Evolutionary conservation across 1,284 basidiomycete genomes (phyloP), one percentile per base, ranked within the genome.

Genomic region (Entoloma clypeatum): DNA sequence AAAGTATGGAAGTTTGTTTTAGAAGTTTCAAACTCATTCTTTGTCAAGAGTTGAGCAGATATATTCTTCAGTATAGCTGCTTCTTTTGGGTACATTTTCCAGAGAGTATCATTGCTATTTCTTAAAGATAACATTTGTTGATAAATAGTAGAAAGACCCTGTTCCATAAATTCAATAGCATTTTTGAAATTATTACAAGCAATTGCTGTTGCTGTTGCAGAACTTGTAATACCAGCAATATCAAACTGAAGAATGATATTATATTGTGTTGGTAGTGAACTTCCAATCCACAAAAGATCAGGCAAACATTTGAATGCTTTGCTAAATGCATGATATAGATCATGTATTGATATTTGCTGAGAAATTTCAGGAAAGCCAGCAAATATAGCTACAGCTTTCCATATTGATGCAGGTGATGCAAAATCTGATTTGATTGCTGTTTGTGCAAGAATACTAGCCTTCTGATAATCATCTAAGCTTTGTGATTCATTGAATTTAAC

Each of bases 141-240:
- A 14, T 43, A 35, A 2, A 18, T 38, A 7, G 32, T 32, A 13
- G 41, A 29, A 36, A 51, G 26, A 32, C 45, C 33, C 19, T 24
- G 26, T 19, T 43, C 41, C 3, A 43, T n/a, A 33, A 32, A 43
- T 11, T 37, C 35, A 7, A 32, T 24, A 13, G 41, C 41, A 23
- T 19, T 14, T 8, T 43, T 10, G 22, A 14, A 28, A 9, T 35
- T 1, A 4, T 19, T 13, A 22, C 33, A 41, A 7, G 26, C 3
- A 7, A 35, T 28, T 11, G 39, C 39, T 14, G 4, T 14, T 3
- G 38, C 17, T 17, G 17, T 32, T 10, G 30, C 38, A 10, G 8
- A 6, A 11, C 25, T 21, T 19, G 23, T 21, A 17, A 41, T 3
- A 3, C 19, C 7, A 13, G 39, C 21, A 7, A 41, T 16, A 34